Evolutionary conservation across 148 eudicot genomes (phyloP).

Genomic region (Simmondsia chinensis): DNA sequence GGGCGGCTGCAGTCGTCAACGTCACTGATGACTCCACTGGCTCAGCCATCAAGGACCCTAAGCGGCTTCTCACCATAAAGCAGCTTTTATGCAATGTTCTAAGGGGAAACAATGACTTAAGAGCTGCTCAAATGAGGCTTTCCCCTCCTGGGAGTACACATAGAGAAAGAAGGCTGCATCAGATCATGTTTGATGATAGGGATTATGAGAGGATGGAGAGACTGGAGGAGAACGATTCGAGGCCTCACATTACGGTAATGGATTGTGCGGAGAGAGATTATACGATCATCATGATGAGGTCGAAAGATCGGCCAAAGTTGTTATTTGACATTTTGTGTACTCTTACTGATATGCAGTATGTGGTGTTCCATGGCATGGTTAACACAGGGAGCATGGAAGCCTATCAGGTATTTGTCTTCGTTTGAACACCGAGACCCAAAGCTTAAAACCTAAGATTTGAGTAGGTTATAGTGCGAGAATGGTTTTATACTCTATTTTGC

Average conservation of each 20-base stretch:
- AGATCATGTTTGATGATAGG: slow-evolving; percentile 84
- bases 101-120: slow-evolving; percentile 48
- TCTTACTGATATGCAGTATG: slow-evolving; percentile 87
- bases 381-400: slow-evolving; percentile 47
- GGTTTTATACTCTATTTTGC: too few relatives aligned
- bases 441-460: too few relatives aligned
- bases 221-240: slow-evolving; percentile 20
- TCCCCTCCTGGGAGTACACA: slow-evolving; percentile 57
- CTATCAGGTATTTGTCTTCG: slow-evolving; percentile 38
- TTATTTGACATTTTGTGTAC: slow-evolving; percentile 85
- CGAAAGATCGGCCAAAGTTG: slow-evolving; percentile 82
- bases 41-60: slow-evolving; percentile 52
- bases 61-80: slow-evolving; percentile 49
- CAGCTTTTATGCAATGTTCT: slow-evolving; percentile 58
- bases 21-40: slow-evolving; percentile 54
- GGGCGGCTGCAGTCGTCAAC: slow-evolving; percentile 80
- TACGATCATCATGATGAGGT: slow-evolving; percentile 66
- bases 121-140: slow-evolving; percentile 57
- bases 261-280: slow-evolving; percentile 71
- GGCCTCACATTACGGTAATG: slow-evolving; percentile 43
- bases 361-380: slow-evolving; percentile 76
- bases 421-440: not conserved
- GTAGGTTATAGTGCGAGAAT: too few relatives aligned
- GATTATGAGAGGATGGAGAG: slow-evolving; percentile 53
- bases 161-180: slow-evolving; percentile 77